Conservation (phyloP, 495 filamentous ascomycete species). For the Pyronema omphalodes region DNA sequence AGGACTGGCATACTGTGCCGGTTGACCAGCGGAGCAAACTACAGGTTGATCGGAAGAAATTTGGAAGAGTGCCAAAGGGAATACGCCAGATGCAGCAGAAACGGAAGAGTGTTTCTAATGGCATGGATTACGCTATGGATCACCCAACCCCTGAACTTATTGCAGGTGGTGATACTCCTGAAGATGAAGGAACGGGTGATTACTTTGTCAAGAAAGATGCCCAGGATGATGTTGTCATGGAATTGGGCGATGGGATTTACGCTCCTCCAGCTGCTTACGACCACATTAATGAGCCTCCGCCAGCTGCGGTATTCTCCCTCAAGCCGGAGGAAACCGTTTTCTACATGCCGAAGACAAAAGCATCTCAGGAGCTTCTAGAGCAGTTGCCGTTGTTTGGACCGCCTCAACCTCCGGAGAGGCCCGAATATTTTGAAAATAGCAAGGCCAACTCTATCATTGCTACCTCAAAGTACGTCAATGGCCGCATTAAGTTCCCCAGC, state of each 20-base stretch:
- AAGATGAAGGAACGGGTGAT: constrained; percentile 31
- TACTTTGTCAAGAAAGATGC: constrained; percentile 26
- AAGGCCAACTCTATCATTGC: constrained; percentile 43
- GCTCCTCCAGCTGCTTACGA: constrained; percentile 5
- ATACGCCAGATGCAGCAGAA: constrained; percentile 9
- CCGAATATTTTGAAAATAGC: constrained; percentile 17
- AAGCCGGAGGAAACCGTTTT: constrained; percentile 68
- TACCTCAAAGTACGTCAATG: constrained; percentile 65
- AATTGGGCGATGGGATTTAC: constrained; percentile 4
- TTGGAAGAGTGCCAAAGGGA: constrained; percentile 17
- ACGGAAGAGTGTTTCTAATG: constrained; percentile 6
- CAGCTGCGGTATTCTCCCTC: constrained; percentile 68
- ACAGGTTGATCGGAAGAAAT: constrained; percentile 13
- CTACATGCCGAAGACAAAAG: constrained; percentile 52
- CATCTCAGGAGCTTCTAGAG: constrained; percentile 62
- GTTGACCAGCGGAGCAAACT: constrained; percentile 8
- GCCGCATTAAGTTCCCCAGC: constrained; percentile 49
- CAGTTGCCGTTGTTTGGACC: constrained; percentile 68
- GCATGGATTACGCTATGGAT: constrained; percentile 11
- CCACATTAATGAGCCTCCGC: constrained; percentile 26
- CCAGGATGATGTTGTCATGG: constrained; percentile 5
- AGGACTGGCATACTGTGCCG: constrained; percentile 14
- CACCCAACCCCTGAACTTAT: constrained; percentile 55
- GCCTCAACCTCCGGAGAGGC: constrained; percentile 25
- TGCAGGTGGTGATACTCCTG: constrained; percentile 33